Conservation (phyloP, 2,329 filamentous ascomycete species). For the Pseudogymnoascus sp. region DNA sequence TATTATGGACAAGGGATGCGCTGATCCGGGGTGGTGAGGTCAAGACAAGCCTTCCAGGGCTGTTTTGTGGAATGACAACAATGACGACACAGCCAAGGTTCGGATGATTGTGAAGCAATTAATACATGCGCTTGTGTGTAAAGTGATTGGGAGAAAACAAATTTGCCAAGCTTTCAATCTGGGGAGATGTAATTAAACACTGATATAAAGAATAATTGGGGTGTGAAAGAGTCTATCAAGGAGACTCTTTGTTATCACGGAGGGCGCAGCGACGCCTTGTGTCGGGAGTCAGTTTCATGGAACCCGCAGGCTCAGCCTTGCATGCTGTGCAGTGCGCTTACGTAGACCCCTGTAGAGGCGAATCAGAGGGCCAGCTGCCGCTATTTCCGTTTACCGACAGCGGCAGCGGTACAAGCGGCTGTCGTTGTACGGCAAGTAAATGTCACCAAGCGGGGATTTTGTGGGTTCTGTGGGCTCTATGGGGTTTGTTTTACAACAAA, state of each 20-base stretch:
- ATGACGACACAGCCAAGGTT: constrained; percentile 4
- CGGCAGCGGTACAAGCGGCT: not conserved
- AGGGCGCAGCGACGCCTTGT: not conserved
- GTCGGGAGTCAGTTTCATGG: not conserved
- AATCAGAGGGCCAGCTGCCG: not conserved
- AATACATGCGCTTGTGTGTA: not conserved
- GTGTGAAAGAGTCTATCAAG: not conserved
- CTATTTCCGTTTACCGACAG: not conserved
- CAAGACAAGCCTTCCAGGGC: not conserved
- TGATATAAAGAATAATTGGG: not conserved
- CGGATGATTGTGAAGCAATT: not conserved
- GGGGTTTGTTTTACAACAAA: not conserved
- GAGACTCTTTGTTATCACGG: not conserved
- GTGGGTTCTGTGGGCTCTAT: not conserved
- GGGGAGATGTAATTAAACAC: not conserved
- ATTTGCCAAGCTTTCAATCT: not conserved
- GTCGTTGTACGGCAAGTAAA: not conserved
- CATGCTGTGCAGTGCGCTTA: not conserved
- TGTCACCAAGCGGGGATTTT: not conserved
- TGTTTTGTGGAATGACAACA: not conserved
- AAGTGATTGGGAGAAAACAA: constrained; percentile 5
- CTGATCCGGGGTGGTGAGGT: not conserved
- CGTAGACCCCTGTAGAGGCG: not conserved
- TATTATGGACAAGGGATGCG: not conserved
- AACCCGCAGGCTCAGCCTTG: not conserved